These are phyloP conservation scores for Lasiodiplodia gonubiensis DNA, from an alignment of 2,329 filamentous ascomycete genomes.

Conservation along the genomic window DNA sequence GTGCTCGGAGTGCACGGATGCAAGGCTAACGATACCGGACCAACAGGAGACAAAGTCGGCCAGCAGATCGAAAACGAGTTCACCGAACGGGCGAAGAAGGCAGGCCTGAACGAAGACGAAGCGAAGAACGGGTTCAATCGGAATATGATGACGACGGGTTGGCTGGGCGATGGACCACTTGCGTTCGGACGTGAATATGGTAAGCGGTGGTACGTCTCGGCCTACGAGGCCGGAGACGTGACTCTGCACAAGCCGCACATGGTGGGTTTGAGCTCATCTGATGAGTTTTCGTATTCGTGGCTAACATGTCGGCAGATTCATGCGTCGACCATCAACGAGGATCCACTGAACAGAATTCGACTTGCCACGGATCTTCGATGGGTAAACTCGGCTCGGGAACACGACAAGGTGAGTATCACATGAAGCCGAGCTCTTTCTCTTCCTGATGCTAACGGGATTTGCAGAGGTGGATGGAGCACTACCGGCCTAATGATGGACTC, in stretches of 20 bases:
- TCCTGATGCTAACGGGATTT: background rate
- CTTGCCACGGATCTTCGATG: slow-evolving; percentile 64
- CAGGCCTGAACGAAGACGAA: slow-evolving; percentile 60
- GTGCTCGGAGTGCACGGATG: no score
- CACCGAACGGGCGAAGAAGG: slow-evolving; percentile 53
- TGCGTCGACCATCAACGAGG: slow-evolving; percentile 62
- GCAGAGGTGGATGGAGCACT: slow-evolving; percentile 16
- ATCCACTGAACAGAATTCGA: slow-evolving; percentile 58
- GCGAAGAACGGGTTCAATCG: slow-evolving; percentile 53
- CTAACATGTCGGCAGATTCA: slow-evolving; percentile 53
- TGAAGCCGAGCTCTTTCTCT: background rate
- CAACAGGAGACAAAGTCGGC: slow-evolving; percentile 53
- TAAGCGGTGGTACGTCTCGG: slow-evolving; percentile 58
- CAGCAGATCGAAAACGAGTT: slow-evolving; percentile 59
- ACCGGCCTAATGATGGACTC: background rate
- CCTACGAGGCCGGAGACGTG: slow-evolving; percentile 61
- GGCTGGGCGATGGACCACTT: slow-evolving; percentile 58
- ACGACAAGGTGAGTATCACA: slow-evolving; percentile 46
- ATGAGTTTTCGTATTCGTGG: slow-evolving; percentile 28
- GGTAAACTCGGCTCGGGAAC: slow-evolving; percentile 58
- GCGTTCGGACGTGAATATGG: slow-evolving; percentile 42
- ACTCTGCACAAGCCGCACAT: slow-evolving; percentile 46
- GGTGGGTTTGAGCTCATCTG: slow-evolving; percentile 29
- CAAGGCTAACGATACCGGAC: slow-evolving; percentile 10
- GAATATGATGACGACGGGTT: slow-evolving; percentile 64